These are phyloP conservation scores for Cinnamomum micranthum DNA, from an alignment of 164 flowering plant species.

Conservation along the genomic window DNA sequence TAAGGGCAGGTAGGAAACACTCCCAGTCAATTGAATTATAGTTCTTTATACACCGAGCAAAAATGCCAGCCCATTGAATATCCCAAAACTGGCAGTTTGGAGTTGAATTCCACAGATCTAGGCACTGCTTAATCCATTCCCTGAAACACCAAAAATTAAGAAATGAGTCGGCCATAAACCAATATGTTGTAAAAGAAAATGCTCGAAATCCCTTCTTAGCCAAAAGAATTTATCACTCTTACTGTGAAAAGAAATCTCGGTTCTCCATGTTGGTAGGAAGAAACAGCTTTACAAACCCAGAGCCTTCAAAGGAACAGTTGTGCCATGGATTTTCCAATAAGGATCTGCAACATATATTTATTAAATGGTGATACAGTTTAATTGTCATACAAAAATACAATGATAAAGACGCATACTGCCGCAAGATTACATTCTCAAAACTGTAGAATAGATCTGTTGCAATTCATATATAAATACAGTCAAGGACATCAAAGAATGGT, in stretches of 20 bases:
- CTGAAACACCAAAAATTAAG: constrained; percentile 33
- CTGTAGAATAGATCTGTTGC: background rate
- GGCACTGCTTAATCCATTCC: constrained; percentile 54
- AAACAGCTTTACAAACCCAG: constrained; percentile 89
- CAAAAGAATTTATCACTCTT: constrained; percentile 26
- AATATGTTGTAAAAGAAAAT: constrained; percentile 5
- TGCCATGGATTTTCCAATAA: constrained; percentile 97
- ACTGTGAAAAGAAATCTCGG: constrained; percentile 77
- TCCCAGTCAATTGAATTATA: constrained; percentile 70
- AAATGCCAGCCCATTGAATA: constrained; percentile 81
- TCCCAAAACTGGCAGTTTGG: constrained; percentile 98
- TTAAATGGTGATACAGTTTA: background rate
- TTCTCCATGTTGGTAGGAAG: constrained; percentile 89
- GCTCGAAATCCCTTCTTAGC: background rate
- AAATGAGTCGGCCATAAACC: background rate
- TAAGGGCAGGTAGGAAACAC: constrained; percentile 58
- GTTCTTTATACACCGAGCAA: constrained; percentile 78
- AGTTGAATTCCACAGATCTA: constrained; percentile 68
- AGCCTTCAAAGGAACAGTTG: constrained; percentile 87
- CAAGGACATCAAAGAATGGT: background rate
- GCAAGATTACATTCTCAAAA: background rate
- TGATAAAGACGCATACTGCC: background rate
- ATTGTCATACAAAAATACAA: background rate
- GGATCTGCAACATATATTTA: constrained; percentile 38
- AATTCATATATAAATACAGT: background rate